phyloP scores from a whole-genome alignment of 306 rosid species.

The Betula pendula region DNA sequence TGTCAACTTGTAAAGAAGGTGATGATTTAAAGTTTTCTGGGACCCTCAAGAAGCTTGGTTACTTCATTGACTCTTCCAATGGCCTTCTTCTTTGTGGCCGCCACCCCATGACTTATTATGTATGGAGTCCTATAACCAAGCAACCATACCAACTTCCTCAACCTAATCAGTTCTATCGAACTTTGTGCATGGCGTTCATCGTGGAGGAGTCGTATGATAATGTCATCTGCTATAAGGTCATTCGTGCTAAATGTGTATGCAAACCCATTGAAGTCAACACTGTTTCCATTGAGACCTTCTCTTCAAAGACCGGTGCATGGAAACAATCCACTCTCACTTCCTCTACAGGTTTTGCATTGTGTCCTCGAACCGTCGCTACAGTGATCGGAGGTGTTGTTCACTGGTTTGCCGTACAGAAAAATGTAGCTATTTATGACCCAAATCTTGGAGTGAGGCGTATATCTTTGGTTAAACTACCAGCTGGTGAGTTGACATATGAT shows the following conservation, averaged over 20 bases:
- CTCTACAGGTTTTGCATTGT: constrained; percentile 55
- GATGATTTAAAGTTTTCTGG: constrained; percentile 64
- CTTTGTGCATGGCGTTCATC: constrained; percentile 61
- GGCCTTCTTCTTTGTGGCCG: constrained; percentile 71
- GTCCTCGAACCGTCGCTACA: constrained; percentile 60
- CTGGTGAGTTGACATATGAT: constrained; percentile 50
- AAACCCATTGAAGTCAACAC: constrained; percentile 53
- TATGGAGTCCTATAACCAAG: constrained; percentile 59
- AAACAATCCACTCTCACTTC: constrained; percentile 66
- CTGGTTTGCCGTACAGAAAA: constrained; percentile 71
- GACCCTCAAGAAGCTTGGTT: constrained; percentile 58
- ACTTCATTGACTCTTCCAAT: constrained; percentile 62
- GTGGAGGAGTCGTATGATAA: constrained; percentile 47
- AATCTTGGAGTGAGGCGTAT: constrained; percentile 56
- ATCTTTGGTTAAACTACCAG: constrained; percentile 53
- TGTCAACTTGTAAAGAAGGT: constrained; percentile 75
- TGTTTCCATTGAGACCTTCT: constrained; percentile 74
- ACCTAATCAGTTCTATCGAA: constrained; percentile 65
- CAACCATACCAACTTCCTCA: constrained; percentile 49
- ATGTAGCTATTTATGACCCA: constrained; percentile 72
- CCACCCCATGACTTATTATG: constrained; percentile 63
- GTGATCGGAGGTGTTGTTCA: constrained; percentile 62
- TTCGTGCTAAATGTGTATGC: constrained; percentile 73
- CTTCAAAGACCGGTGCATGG: constrained; percentile 68
- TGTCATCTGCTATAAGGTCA: constrained; percentile 47